These are phyloP conservation scores for Dacryopinax spathularia DNA, from an alignment of 768 basidiomycete genomes.

Conservation along the genomic window DNA sequence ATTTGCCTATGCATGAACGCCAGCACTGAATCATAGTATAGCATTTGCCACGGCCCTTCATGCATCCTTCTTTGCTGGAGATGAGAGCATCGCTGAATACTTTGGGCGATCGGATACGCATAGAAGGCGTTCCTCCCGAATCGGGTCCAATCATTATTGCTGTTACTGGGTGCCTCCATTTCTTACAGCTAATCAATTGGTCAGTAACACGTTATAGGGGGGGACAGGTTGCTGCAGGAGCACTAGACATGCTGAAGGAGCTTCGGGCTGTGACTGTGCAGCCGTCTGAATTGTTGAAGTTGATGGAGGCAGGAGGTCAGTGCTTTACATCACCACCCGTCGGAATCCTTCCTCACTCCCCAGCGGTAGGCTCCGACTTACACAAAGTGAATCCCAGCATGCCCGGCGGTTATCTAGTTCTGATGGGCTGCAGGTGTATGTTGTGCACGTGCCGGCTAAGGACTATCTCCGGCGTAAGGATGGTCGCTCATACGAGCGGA, in stretches of 20 bases:
- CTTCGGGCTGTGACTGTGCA: slow-evolving; percentile 49
- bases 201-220: slow-evolving; percentile 30
- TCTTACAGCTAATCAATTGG: slow-evolving; percentile 2
- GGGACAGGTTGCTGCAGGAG: slow-evolving; percentile 73
- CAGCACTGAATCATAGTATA: slow-evolving; percentile 18
- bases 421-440: slow-evolving; percentile 42
- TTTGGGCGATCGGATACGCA: slow-evolving; percentile 42
- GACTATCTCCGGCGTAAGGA: slow-evolving; percentile 48
- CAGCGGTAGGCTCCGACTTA: slow-evolving; percentile 35
- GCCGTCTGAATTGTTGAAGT: slow-evolving; percentile 40
- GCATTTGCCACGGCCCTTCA: slow-evolving; percentile 73
- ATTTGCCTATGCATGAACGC: neutral
- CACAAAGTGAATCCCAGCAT: slow-evolving; percentile 34
- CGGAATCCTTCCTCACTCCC: neutral
- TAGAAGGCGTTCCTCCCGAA: slow-evolving; percentile 43
- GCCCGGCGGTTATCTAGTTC: neutral
- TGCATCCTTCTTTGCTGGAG: slow-evolving; percentile 41
- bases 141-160: slow-evolving; percentile 71
- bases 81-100: slow-evolving; percentile 42
- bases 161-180: slow-evolving; percentile 57
- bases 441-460: slow-evolving; percentile 50
- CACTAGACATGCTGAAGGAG: slow-evolving; percentile 53
- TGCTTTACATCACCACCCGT: neutral
- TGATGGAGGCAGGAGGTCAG: slow-evolving; percentile 43
- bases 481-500: slow-evolving; percentile 43